Evolutionary conservation across 768 basidiomycete genomes (phyloP).

Genomic region (Cubamyces sp.): DNA sequence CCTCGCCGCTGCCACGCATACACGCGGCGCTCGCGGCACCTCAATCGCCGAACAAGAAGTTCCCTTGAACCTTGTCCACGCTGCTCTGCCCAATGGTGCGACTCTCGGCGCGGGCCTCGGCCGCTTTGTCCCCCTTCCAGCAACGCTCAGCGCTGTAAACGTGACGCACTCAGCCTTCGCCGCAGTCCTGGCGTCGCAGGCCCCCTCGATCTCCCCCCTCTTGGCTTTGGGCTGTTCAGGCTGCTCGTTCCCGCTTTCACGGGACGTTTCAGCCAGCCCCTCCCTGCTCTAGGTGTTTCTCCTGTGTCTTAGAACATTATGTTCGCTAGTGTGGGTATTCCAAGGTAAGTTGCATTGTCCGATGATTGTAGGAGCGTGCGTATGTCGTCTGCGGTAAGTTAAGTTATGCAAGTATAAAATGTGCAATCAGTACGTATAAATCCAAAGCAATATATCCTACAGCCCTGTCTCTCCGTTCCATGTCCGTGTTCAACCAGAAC

Average conservation of each 20-base stretch:
- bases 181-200: conserved; percentile 10
- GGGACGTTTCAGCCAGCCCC: too few relatives aligned
- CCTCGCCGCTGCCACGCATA: conserved; percentile 12
- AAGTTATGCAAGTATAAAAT: conserved; percentile 6
- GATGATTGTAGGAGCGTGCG: neutral
- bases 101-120: neutral
- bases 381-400: neutral
- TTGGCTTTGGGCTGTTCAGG: neutral
- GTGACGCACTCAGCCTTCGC: conserved; percentile 9
- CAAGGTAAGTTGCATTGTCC: neutral
- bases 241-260: neutral
- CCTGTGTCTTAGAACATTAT: too few relatives aligned
- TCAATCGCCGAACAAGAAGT: conserved; percentile 8
- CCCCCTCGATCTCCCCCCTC: neutral
- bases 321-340: too few relatives aligned
- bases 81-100: conserved; percentile 4
- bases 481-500: neutral
- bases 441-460: neutral
- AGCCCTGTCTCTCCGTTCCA: too few relatives aligned
- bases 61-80: conserved; percentile 27
- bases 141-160: neutral
- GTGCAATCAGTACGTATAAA: neutral
- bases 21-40: conserved; percentile 20
- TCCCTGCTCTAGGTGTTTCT: too few relatives aligned
- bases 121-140: conserved; percentile 4